Percentiles rank a stretch among this genome's conserved stretches.
Evolutionary conservation across 345 rosid genomes (phyloP).

Genomic region (Lumnitzera racemosa): DNA sequence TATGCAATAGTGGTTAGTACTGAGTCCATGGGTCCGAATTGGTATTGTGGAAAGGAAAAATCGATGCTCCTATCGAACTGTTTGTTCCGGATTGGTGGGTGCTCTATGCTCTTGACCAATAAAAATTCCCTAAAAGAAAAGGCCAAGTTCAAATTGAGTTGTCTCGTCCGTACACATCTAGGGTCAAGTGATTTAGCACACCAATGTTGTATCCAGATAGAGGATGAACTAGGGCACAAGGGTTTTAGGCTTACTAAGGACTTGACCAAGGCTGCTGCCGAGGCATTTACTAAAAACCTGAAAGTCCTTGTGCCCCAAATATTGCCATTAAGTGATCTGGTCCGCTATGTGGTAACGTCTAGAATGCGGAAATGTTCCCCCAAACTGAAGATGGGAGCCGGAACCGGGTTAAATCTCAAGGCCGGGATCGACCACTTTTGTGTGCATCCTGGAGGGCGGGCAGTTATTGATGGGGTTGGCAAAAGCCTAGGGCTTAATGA

Average conservation of each 20-base stretch:
- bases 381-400: conserved; percentile 11
- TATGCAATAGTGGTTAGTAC: conserved; percentile 66
- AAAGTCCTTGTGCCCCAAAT: conserved; percentile 48
- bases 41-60: conserved; percentile 69
- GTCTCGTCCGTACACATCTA: conserved; percentile 38
- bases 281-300: conserved; percentile 51
- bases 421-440: conserved; percentile 78
- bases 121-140: conserved; percentile 25
- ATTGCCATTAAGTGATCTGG: conserved; percentile 36
- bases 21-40: conserved; percentile 61
- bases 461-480: conserved; percentile 69
- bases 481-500: conserved; percentile 42
- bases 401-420: conserved; percentile 36
- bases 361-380: neutral
- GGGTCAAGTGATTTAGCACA: conserved; percentile 60
- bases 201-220: conserved; percentile 49
- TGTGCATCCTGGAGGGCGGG: conserved; percentile 81
- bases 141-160: conserved; percentile 42
- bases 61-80: conserved; percentile 79
- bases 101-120: conserved; percentile 67
- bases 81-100: conserved; percentile 65
- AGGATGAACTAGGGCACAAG: conserved; percentile 42
- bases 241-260: conserved; percentile 47
- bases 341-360: conserved; percentile 12
- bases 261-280: conserved; percentile 46